phyloP scores from a whole-genome alignment of 345 rosid genomes.

The Pseudoturritis turrita region DNA sequence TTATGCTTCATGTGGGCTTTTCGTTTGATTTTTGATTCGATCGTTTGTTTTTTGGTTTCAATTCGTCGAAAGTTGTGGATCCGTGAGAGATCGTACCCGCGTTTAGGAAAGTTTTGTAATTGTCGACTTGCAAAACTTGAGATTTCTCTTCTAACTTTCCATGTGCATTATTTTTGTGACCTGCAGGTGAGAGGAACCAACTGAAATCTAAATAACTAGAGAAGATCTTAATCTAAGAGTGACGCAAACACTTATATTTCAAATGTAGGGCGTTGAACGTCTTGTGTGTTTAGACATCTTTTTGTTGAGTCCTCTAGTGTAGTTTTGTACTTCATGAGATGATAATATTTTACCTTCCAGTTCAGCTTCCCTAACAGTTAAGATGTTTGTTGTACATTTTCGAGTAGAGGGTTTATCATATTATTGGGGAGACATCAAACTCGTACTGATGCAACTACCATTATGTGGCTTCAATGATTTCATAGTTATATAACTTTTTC shows the following conservation, averaged over 20 bases:
- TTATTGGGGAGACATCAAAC: constrained; percentile 2
- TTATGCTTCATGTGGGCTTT: not conserved
- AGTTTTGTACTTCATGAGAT: constrained; percentile 1
- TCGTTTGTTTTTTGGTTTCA: constrained; percentile 1
- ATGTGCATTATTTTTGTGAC: constrained; percentile 8
- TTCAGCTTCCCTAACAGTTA: not conserved
- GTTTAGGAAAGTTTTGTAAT: not conserved
- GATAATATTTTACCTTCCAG: not conserved
- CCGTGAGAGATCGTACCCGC: not conserved
- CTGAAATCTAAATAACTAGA: constrained; percentile 9
- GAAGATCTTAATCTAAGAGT: not conserved
- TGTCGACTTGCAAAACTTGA: too few species aligned
- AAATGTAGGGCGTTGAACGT: not conserved
- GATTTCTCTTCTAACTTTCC: constrained; percentile 39
- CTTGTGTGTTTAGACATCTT: not conserved
- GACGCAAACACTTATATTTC: not conserved
- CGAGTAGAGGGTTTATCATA: not conserved
- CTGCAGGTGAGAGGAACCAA: not conserved
- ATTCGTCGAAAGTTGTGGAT: too few species aligned
- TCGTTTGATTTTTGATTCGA: not conserved
- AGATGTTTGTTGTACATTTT: not conserved
- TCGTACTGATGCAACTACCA: not conserved
- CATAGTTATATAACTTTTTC: not conserved
- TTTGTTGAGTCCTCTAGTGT: constrained; percentile 4
- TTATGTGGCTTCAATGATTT: not conserved